Percentiles rank a stretch among this genome's conserved stretches.
phyloP scores from a whole-genome alignment of 2,329 filamentous ascomycete genomes.

The Emergomyces orientalis region DNA sequence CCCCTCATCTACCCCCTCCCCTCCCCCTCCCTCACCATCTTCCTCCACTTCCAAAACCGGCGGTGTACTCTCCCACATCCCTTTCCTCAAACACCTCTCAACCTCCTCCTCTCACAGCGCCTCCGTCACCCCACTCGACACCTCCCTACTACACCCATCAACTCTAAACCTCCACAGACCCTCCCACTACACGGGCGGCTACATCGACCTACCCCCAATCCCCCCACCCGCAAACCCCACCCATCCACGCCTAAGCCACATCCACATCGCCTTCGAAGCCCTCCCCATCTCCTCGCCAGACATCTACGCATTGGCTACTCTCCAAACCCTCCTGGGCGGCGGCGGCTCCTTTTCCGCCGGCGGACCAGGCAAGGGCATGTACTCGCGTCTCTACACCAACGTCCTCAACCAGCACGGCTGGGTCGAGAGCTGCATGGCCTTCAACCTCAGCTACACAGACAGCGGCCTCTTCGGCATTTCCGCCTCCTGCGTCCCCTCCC shows the following conservation, averaged over 20 bases:
- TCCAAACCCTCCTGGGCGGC: slow-evolving; percentile 91
- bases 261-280: slow-evolving; percentile 92
- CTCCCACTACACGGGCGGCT: slow-evolving; percentile 86
- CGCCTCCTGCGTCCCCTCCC: slow-evolving; percentile 69
- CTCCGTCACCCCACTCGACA: slow-evolving; percentile 47
- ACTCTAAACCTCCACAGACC: slow-evolving; percentile 52
- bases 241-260: slow-evolving; percentile 74
- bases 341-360: slow-evolving; percentile 95
- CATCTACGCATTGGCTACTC: slow-evolving; percentile 89
- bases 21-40: slow-evolving; percentile 21
- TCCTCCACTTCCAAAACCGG: slow-evolving; percentile 37
- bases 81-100: slow-evolving; percentile 82
- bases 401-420: slow-evolving; percentile 95
- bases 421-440: slow-evolving; percentile 91
- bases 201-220: slow-evolving; percentile 72
- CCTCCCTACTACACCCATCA: slow-evolving; percentile 36
- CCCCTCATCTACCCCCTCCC: slow-evolving; percentile 19
- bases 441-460: slow-evolving; percentile 97
- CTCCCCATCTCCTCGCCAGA: slow-evolving; percentile 82
- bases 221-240: slow-evolving; percentile 69
- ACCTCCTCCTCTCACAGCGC: slow-evolving; percentile 56
- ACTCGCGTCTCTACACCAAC: slow-evolving; percentile 93
- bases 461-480: slow-evolving; percentile 92
- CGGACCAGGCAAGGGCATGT: slow-evolving; percentile 98
- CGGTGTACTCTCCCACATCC: slow-evolving; percentile 68